Conservation (phyloP, 2,329 filamentous ascomycete species). For the Ceratocystis cubensis region DNA sequence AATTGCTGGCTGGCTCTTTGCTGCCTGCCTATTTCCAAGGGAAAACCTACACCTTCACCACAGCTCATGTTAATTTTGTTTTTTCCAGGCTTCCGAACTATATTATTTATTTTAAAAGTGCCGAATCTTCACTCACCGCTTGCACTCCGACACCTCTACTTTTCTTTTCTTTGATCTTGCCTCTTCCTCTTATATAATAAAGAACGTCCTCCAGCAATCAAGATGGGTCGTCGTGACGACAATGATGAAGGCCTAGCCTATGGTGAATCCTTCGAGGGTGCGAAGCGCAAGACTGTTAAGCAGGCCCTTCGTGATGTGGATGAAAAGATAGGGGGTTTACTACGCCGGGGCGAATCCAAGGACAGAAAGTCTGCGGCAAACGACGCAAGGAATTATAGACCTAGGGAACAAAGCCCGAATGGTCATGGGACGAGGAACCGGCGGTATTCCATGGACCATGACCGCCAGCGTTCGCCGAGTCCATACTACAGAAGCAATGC, state of each 20-base stretch:
- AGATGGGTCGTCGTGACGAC: conserved; percentile 13
- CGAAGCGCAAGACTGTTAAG: conserved; percentile 16
- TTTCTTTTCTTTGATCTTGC: neutral
- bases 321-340: neutral
- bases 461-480: neutral
- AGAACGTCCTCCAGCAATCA: neutral
- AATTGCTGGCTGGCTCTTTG: neutral
- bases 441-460: neutral
- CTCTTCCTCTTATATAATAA: neutral
- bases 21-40: neutral
- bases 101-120: neutral
- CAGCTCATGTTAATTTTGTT: neutral
- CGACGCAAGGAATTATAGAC: neutral
- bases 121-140: neutral
- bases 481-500: neutral
- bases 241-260: conserved; percentile 20
- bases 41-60: neutral
- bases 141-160: neutral
- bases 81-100: neutral
- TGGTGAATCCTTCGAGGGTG: conserved; percentile 17
- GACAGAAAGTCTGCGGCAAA: neutral
- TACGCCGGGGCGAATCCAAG: neutral
- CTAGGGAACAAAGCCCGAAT: conserved; percentile 1
- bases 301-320: conserved; percentile 13
- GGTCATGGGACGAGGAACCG: neutral